phyloP scores from a whole-genome alignment of 2,329 filamentous ascomycete genomes.

The Fusarium citri region DNA sequence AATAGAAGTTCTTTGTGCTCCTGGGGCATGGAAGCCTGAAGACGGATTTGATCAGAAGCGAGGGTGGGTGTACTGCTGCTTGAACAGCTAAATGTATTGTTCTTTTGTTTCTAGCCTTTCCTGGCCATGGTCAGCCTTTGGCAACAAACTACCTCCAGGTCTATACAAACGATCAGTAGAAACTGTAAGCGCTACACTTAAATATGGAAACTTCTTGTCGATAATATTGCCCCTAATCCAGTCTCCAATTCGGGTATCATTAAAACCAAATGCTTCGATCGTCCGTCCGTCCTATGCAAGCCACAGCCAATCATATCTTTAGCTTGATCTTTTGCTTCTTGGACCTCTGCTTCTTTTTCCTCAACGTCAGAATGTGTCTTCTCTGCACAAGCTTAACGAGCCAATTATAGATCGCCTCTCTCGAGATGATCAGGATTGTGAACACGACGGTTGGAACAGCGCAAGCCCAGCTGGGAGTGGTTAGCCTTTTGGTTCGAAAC shows the following conservation, averaged over 20 bases:
- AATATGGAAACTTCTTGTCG: not conserved
- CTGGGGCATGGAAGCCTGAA: not conserved
- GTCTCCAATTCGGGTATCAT: conserved; percentile 43
- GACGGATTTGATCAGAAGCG: not conserved
- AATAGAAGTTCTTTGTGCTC: not conserved
- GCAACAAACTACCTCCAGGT: not conserved
- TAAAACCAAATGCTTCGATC: conserved; percentile 21
- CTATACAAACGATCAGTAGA: not conserved
- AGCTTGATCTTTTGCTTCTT: conserved; percentile 43
- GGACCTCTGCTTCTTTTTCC: conserved; percentile 53
- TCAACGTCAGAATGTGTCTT: conserved; percentile 57
- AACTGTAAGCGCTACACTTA: not conserved
- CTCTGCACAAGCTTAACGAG: conserved; percentile 57
- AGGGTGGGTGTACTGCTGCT: not conserved
- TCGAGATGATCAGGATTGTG: conserved; percentile 64
- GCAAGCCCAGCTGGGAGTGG: conserved; percentile 69
- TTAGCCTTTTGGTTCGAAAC: not conserved
- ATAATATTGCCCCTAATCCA: conserved; percentile 1
- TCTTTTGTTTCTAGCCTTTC: not conserved
- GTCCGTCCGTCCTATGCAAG: conserved; percentile 4
- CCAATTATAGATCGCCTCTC: conserved; percentile 61
- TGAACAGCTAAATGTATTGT: not conserved
- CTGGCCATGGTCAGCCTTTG: not conserved
- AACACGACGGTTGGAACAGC: conserved; percentile 64
- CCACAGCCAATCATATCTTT: conserved; percentile 30